Evolutionary conservation across 2,329 filamentous ascomycete genomes (phyloP).

Genomic region (Cladosporium sphaerospermum): DNA sequence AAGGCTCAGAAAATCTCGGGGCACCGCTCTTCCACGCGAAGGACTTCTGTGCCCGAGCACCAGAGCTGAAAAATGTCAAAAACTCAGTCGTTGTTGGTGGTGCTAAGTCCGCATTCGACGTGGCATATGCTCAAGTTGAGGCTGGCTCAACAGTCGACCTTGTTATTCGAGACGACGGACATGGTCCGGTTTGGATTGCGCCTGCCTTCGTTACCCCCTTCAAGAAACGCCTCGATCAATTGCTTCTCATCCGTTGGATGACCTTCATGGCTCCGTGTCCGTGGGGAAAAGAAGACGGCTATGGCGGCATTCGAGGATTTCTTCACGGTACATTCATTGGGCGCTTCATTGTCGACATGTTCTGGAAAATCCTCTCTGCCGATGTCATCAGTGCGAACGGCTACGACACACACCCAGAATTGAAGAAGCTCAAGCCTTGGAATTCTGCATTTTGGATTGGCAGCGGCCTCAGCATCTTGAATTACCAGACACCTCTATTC

Average conservation of each 20-base stretch:
- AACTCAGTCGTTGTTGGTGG: slow-evolving; percentile 53
- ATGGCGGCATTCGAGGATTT: slow-evolving; percentile 47
- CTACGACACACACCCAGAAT: slow-evolving; percentile 39
- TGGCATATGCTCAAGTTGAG: slow-evolving; percentile 52
- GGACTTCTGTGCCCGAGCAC: slow-evolving; percentile 42
- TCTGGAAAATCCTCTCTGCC: slow-evolving; percentile 51
- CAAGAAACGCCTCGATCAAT: slow-evolving; percentile 62
- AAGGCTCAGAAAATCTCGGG: slow-evolving; percentile 45
- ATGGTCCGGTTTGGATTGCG: slow-evolving; percentile 55
- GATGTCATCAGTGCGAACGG: slow-evolving; percentile 47
- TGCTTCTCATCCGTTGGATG: slow-evolving; percentile 60
- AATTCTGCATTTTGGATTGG: slow-evolving; percentile 47
- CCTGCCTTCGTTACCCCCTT: slow-evolving; percentile 59
- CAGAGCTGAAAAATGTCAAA: slow-evolving; percentile 32
- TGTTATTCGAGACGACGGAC: slow-evolving; percentile 53
- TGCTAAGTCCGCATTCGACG: slow-evolving; percentile 59
- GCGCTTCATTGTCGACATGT: slow-evolving; percentile 48
- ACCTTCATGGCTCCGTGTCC: slow-evolving; percentile 71
- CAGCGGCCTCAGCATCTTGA: slow-evolving; percentile 53
- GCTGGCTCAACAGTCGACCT: slow-evolving; percentile 49
- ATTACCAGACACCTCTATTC: slow-evolving; percentile 52
- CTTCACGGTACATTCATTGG: slow-evolving; percentile 55
- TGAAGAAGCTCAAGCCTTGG: slow-evolving; percentile 39
- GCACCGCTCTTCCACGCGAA: slow-evolving; percentile 53
- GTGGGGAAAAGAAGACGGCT: slow-evolving; percentile 61